Percentiles rank a stretch among this genome's conserved stretches.
phyloP scores from a whole-genome alignment of 169 alveolate species.

The Plasmodium vinckei region DNA sequence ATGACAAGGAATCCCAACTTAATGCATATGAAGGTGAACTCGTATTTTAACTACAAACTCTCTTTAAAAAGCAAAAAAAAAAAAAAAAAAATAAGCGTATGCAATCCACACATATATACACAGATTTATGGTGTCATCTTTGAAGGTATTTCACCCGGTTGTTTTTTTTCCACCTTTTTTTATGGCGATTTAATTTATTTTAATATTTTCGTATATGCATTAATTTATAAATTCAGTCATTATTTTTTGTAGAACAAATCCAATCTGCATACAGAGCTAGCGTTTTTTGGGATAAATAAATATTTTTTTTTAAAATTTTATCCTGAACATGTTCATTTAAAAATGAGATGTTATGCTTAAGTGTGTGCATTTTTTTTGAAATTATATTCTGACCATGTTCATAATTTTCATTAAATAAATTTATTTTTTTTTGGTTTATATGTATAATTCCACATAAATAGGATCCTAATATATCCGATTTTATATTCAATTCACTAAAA shows the following conservation, averaged over 20 bases:
- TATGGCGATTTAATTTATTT: too few relatives aligned
- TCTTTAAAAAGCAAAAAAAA: not conserved
- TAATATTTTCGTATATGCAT: too few relatives aligned
- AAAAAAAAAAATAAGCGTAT: not conserved
- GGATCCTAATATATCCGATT: constrained; percentile 15
- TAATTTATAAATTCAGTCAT: too few relatives aligned
- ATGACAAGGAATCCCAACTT: constrained; percentile 5
- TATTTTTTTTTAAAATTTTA: constrained; percentile 16
- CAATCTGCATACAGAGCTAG: constrained; percentile 2
- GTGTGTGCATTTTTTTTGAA: not conserved
- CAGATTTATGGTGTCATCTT: too few relatives aligned
- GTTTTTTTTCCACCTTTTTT: not conserved
- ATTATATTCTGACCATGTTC: not conserved
- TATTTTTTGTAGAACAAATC: not conserved
- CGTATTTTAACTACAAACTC: constrained; percentile 1
- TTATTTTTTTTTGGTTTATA: not conserved
- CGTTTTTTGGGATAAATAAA: constrained; percentile 7
- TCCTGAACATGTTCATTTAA: constrained; percentile 7
- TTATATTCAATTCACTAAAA: constrained; percentile 38
- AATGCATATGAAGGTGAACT: not conserved
- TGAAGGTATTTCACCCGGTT: not conserved
- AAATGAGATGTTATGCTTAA: not conserved
- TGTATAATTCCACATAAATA: constrained; percentile 17
- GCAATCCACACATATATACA: not conserved
- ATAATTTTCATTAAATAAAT: not conserved